phyloP scores from a whole-genome alignment of 2,329 filamentous ascomycete genomes.

The Fusarium sp. region DNA sequence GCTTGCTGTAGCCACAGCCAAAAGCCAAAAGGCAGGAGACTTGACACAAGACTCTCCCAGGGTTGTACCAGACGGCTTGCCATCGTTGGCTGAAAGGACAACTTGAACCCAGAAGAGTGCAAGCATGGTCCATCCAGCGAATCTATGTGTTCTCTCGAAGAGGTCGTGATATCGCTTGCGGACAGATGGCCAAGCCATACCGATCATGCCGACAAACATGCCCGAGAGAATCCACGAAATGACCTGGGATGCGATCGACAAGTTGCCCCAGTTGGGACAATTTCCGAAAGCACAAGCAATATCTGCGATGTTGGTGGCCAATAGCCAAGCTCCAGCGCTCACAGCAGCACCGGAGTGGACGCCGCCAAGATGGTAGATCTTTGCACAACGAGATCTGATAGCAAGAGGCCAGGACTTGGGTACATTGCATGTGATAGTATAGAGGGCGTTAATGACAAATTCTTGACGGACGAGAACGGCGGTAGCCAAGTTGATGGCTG shows the following conservation, averaged over 20 bases:
- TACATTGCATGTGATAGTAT: constrained; percentile 59
- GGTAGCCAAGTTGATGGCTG: constrained; percentile 62
- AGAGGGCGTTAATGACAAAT: constrained; percentile 64
- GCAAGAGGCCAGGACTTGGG: constrained; percentile 61
- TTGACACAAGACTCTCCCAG: constrained; percentile 55
- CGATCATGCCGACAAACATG: constrained; percentile 70
- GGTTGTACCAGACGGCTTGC: constrained; percentile 49
- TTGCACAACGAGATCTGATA: constrained; percentile 60
- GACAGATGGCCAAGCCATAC: constrained; percentile 72
- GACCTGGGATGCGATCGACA: constrained; percentile 57
- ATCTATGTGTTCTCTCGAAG: constrained; percentile 79
- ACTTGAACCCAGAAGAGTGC: constrained; percentile 74
- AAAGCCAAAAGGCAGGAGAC: constrained; percentile 71
- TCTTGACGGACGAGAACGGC: constrained; percentile 66
- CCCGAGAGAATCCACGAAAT: constrained; percentile 70
- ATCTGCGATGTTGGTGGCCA: constrained; percentile 54
- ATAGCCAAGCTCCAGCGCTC: constrained; percentile 62
- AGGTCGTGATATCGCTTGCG: constrained; percentile 73
- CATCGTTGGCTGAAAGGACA: constrained; percentile 63
- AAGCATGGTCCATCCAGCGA: constrained; percentile 76
- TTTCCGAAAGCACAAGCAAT: constrained; percentile 36
- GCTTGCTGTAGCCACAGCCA: constrained; percentile 71
- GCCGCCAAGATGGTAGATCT: constrained; percentile 65
- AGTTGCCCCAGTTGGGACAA: constrained; percentile 37
- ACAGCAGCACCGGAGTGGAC: constrained; percentile 63